A percentile compares a stretch with the other conserved stretches of the same genome.
Evolutionary conservation across 2,329 filamentous ascomycete genomes (phyloP).

Genomic region (Endothia cerciana): DNA sequence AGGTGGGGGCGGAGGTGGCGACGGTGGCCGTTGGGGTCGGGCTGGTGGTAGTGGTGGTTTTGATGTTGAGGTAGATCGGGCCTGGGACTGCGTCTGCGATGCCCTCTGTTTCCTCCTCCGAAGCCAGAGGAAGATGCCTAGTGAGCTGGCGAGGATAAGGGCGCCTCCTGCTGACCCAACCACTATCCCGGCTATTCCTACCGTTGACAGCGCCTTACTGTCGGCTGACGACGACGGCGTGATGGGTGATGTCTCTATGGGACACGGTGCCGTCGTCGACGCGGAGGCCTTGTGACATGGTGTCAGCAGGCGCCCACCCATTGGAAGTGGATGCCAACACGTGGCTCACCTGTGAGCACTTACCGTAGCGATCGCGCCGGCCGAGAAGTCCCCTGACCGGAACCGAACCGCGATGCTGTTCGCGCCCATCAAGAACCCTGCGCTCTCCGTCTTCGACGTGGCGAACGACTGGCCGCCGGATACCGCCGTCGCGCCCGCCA

Average conservation of each 20-base stretch:
- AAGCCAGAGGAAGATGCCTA: slow-evolving; percentile 32
- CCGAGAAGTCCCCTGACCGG: slow-evolving; percentile 22
- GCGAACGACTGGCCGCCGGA: slow-evolving; percentile 27
- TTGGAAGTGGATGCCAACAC: too few species aligned
- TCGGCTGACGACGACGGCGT: not conserved
- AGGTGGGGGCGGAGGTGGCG: not conserved
- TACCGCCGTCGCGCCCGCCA: slow-evolving; percentile 32
- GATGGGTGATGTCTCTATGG: not conserved
- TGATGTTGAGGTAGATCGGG: slow-evolving; percentile 1
- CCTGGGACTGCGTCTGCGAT: not conserved
- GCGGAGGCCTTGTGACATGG: not conserved
- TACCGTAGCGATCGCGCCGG: slow-evolving; percentile 22
- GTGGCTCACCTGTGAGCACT: not conserved
- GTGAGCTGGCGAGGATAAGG: slow-evolving; percentile 29
- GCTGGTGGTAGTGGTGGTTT: slow-evolving; percentile 11
- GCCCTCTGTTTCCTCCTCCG: slow-evolving; percentile 31
- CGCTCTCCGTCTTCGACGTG: slow-evolving; percentile 13
- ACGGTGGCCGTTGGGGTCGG: not conserved
- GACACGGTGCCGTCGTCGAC: slow-evolving; percentile 18
- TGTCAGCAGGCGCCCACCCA: not conserved
- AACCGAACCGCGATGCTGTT: slow-evolving; percentile 24
- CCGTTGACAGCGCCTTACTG: slow-evolving; percentile 31
- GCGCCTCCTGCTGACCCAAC: slow-evolving; percentile 33
- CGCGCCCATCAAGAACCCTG: slow-evolving; percentile 19
- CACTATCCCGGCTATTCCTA: slow-evolving; percentile 33